Evolutionary conservation across 2,329 filamentous ascomycete species (phyloP).

Genomic region (Aspergillus spinulosporus): DNA sequence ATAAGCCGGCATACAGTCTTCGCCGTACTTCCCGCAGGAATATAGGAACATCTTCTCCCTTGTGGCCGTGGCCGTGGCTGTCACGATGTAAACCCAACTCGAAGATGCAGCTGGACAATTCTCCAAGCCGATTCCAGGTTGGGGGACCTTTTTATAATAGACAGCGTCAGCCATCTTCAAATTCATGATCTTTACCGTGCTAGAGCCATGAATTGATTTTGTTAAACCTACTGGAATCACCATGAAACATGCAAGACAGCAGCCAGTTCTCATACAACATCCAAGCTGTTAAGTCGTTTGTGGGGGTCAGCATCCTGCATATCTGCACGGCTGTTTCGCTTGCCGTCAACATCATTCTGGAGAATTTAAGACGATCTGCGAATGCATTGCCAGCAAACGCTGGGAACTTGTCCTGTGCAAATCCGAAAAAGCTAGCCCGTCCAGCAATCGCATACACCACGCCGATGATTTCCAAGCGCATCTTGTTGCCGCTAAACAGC

Average conservation of each 20-base stretch:
- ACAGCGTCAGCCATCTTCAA: background rate
- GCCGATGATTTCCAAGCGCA: constrained; percentile 44
- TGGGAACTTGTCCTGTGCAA: constrained; percentile 20
- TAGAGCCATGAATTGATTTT: background rate
- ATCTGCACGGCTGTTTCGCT: constrained; percentile 41
- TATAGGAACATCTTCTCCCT: constrained; percentile 16
- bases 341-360: constrained; percentile 30
- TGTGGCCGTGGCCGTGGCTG: constrained; percentile 17
- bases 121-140: constrained; percentile 30
- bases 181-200: background rate
- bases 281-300: constrained; percentile 41
- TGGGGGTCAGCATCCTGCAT: constrained; percentile 39
- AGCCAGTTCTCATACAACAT: constrained; percentile 37
- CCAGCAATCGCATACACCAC: constrained; percentile 42
- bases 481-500: constrained; percentile 38
- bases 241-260: constrained; percentile 38
- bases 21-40: constrained; percentile 28
- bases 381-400: background rate
- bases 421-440: constrained; percentile 25
- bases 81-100: constrained; percentile 31
- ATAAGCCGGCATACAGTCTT: constrained; percentile 29
- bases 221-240: constrained; percentile 35
- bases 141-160: constrained; percentile 23
- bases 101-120: constrained; percentile 30
- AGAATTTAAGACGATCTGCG: constrained; percentile 21